phyloP scores from a whole-genome alignment of 192 early-diverging fungal genomes.

The Anaeromyces robustus region DNA sequence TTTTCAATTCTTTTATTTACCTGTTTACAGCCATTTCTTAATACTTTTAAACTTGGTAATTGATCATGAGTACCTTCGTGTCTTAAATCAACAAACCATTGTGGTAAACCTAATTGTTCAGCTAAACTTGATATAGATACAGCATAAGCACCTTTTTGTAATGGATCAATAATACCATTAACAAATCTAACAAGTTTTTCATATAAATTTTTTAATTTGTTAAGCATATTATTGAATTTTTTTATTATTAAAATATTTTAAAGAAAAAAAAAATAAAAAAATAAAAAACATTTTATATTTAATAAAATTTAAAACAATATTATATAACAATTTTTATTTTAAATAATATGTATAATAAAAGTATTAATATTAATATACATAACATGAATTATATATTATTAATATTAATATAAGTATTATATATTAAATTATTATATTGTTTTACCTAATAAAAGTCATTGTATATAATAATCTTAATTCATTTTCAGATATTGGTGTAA shows the following conservation, averaged over 20 bases:
- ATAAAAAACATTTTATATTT: no score
- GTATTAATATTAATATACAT: neutral
- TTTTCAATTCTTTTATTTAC: neutral
- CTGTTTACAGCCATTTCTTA: slow-evolving; percentile 19
- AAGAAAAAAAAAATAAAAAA: no score
- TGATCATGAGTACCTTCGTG: slow-evolving; percentile 49
- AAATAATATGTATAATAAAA: no score
- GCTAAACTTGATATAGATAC: slow-evolving; percentile 32
- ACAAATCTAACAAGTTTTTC: no score
- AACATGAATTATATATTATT: slow-evolving; percentile 1
- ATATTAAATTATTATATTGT: neutral
- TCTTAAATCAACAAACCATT: slow-evolving; percentile 51
- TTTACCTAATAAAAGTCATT: slow-evolving; percentile 28
- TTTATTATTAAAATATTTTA: no score
- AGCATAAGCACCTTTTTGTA: slow-evolving; percentile 32
- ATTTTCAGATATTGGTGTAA: slow-evolving; percentile 16
- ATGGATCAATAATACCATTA: slow-evolving; percentile 40
- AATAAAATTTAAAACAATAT: no score
- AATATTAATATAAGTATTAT: no score
- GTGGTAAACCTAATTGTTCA: slow-evolving; percentile 29
- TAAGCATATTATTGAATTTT: no score
- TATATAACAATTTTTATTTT: no score
- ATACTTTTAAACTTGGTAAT: slow-evolving; percentile 32
- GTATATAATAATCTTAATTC: slow-evolving; percentile 28
- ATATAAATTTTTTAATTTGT: no score